Evolutionary conservation across 192 early-diverging fungal species (phyloP).

Genomic region (Backusella australiensis): DNA sequence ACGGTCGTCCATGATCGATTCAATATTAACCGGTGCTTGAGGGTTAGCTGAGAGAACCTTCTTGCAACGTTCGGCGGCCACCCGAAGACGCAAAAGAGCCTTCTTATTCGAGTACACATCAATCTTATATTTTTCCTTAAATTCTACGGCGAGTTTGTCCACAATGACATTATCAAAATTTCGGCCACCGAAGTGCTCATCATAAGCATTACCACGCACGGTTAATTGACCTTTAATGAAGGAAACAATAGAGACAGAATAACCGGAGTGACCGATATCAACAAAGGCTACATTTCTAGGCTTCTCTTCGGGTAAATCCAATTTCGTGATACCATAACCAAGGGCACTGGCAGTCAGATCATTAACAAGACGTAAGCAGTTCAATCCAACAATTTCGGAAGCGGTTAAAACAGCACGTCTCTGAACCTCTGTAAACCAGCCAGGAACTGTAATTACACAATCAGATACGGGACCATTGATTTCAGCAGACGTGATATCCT

Average conservation of each 20-base stretch:
- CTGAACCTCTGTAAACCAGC: conserved; percentile 94
- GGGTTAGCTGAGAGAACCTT: conserved; percentile 93
- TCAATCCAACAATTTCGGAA: conserved; percentile 81
- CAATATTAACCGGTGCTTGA: conserved; percentile 86
- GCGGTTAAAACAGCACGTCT: conserved; percentile 85
- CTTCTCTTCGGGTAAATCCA: conserved; percentile 91
- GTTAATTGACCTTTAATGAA: conserved; percentile 95
- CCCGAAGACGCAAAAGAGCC: conserved; percentile 85
- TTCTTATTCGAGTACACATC: conserved; percentile 85
- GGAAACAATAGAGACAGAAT: conserved; percentile 75
- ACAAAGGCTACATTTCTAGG: conserved; percentile 90
- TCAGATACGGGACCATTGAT: conserved; percentile 82
- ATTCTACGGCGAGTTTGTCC: conserved; percentile 81
- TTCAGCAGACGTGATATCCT: conserved; percentile 81
- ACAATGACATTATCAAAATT: conserved; percentile 90
- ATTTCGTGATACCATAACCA: conserved; percentile 97
- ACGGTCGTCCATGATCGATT: conserved; percentile 93
- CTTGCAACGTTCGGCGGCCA: conserved; percentile 91
- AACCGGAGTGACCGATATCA: conserved; percentile 89
- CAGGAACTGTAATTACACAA: conserved; percentile 89
- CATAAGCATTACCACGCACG: conserved; percentile 87
- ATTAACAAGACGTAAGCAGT: conserved; percentile 88
- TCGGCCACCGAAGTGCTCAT: conserved; percentile 93
- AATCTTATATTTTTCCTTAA: conserved; percentile 93
- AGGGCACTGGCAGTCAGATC: conserved; percentile 90